Evolutionary conservation across 139 green algal genomes (phyloP).

Genomic region (Micractinium conductrix): DNA sequence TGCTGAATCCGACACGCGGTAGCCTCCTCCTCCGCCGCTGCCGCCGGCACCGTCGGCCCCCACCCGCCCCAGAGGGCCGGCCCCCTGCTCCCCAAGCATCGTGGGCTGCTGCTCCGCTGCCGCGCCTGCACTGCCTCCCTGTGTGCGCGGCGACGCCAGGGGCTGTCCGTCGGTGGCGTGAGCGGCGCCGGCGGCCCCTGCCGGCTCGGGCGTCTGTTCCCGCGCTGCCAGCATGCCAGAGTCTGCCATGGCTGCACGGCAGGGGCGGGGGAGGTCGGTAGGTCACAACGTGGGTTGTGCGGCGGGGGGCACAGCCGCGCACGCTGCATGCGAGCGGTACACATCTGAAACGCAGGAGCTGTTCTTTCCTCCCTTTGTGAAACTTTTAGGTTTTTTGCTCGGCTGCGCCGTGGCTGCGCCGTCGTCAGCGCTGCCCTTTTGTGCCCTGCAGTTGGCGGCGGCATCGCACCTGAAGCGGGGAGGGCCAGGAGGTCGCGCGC

Average conservation of each 20-base stretch:
- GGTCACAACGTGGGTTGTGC: no score
- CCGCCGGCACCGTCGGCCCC: background rate
- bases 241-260: background rate
- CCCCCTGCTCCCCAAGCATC: constrained; percentile 10
- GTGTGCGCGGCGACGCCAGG: background rate
- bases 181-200: background rate
- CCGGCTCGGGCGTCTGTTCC: background rate
- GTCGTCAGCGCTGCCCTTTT: no score
- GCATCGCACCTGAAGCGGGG: background rate
- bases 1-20: constrained; percentile 9
- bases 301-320: no score
- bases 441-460: no score
- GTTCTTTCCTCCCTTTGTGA: no score
- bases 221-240: constrained; percentile 4
- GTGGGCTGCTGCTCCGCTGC: background rate
- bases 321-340: background rate
- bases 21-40: background rate
- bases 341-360: background rate
- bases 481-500: constrained; percentile 28
- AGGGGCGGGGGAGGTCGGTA: background rate
- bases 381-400: no score
- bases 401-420: no score
- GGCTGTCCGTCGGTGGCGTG: background rate
- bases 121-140: background rate
- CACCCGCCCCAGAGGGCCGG: background rate